phyloP scores from a whole-genome alignment of 2,329 filamentous ascomycete species.

The Aspergillus latus region DNA sequence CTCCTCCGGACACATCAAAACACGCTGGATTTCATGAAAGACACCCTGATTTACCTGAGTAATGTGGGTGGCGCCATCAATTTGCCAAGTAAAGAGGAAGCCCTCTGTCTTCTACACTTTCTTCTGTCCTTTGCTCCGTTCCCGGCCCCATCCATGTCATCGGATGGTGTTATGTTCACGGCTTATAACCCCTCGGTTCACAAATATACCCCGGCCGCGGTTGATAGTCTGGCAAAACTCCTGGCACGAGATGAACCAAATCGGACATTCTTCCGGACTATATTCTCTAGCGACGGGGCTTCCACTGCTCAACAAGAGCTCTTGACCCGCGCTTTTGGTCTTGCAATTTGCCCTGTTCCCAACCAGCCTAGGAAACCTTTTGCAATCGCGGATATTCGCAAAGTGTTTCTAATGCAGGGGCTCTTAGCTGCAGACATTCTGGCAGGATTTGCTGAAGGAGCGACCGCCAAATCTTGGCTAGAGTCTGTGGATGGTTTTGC shows the following conservation, averaged over 20 bases:
- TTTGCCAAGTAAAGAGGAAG: conserved; percentile 82
- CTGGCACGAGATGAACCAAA: conserved; percentile 93
- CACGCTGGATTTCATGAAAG: conserved; percentile 96
- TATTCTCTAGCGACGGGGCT: conserved; percentile 72
- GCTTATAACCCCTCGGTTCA: conserved; percentile 78
- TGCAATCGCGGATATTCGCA: conserved; percentile 74
- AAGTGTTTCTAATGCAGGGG: conserved; percentile 88
- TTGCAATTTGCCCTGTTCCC: conserved; percentile 82
- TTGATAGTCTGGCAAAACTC: conserved; percentile 88
- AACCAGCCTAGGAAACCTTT: conserved; percentile 64
- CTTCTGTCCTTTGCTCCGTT: conserved; percentile 84
- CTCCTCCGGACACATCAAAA: conserved; percentile 79
- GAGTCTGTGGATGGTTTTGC: conserved; percentile 81
- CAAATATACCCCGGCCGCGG: conserved; percentile 82
- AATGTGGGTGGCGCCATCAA: conserved; percentile 81
- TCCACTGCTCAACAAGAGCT: conserved; percentile 70
- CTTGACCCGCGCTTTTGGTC: conserved; percentile 79
- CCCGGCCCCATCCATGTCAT: conserved; percentile 62
- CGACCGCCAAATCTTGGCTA: conserved; percentile 76
- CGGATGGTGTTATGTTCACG: conserved; percentile 69
- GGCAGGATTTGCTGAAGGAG: conserved; percentile 72
- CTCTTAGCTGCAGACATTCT: conserved; percentile 88
- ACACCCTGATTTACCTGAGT: conserved; percentile 82
- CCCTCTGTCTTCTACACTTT: conserved; percentile 81
- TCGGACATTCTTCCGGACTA: conserved; percentile 74